These are phyloP conservation scores for Colletotrichum destructivum DNA, from an alignment of 2,329 filamentous ascomycete genomes.

Conservation along the genomic window DNA sequence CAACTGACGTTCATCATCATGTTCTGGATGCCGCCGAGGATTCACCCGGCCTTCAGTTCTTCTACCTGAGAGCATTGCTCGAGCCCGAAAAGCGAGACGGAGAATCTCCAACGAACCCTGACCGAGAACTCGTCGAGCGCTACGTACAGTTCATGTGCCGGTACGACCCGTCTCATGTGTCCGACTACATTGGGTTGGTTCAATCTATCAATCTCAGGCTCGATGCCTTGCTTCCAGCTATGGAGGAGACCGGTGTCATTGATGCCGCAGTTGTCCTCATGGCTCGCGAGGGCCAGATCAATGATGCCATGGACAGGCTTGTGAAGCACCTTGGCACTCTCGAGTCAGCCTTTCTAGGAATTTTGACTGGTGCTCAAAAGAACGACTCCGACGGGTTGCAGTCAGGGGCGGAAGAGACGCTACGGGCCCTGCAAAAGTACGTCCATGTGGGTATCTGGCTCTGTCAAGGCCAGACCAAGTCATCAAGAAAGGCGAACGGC, in stretches of 20 bases:
- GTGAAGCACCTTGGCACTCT: constrained; percentile 85
- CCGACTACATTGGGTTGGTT: constrained; percentile 84
- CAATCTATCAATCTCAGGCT: constrained; percentile 81
- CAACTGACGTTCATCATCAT: constrained; percentile 75
- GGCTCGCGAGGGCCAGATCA: constrained; percentile 87
- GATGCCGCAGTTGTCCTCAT: constrained; percentile 94
- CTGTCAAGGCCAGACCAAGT: constrained; percentile 87
- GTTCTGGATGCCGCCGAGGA: constrained; percentile 75
- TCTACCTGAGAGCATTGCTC: constrained; percentile 83
- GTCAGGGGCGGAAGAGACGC: constrained; percentile 79
- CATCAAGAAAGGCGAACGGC: constrained; percentile 60
- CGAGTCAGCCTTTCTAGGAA: constrained; percentile 81
- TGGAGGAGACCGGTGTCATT: constrained; percentile 91
- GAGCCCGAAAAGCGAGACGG: constrained; percentile 65
- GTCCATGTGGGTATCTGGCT: constrained; percentile 95
- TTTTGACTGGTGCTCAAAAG: constrained; percentile 75
- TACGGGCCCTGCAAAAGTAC: constrained; percentile 89
- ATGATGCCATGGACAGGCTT: constrained; percentile 87
- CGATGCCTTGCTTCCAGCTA: constrained; percentile 84
- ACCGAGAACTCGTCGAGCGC: constrained; percentile 79
- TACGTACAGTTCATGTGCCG: constrained; percentile 94
- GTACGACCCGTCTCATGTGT: constrained; percentile 86
- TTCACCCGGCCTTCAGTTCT: constrained; percentile 76
- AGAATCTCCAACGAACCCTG: constrained; percentile 51
- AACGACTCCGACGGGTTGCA: constrained; percentile 67